Base-by-base conservation (phyloP, 306 rosid genomes). In the Senna tora region DNA sequence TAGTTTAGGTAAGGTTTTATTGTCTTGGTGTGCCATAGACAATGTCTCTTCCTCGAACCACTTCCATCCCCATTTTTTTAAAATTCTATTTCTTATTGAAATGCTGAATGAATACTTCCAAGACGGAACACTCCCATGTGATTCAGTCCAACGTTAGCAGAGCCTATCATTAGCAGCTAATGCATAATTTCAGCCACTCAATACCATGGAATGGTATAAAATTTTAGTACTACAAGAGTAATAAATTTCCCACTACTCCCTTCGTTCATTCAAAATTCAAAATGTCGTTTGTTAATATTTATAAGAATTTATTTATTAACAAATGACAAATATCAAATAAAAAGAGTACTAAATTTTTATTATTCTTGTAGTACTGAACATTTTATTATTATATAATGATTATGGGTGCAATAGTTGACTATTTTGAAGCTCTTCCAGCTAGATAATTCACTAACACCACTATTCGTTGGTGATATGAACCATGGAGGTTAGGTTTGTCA, bases 341-440 rank as follows among this genome's bases (percentile, higher is more conserved):
- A n/a, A n/a, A n/a, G n/a, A n/a, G n/a, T n/a, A n/a, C n/a, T n/a
- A n/a, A n/a, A n/a, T n/a, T n/a, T n/a, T n/a, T n/a, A n/a, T n/a
- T n/a, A n/a, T n/a, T n/a, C n/a, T n/a, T n/a, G n/a, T n/a, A n/a
- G n/a, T n/a, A n/a, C n/a, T n/a, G n/a, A n/a, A n/a, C n/a, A n/a
- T n/a, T n/a, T n/a, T n/a, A n/a, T n/a, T n/a, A n/a, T n/a, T n/a
- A n/a, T 25, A 25, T 25, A 25, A 69, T 46, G 34, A 28, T 57
- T 11, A 38, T 22, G 53, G 11, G 12, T 11, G 45, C n/a, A 63
- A 42, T 42, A 57, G 79, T 71, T 71, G 88, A 75, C 77, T 32
- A 46, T 61, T 67, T 38, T 14, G 4, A 11, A 22, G 34, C 74
- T 69, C 77, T 43, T 69, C 65, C 71, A 30, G 34, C 6, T 46